A percentile compares a stretch with the other conserved stretches of the same genome.
Evolutionary conservation across 2,329 filamentous ascomycete genomes (phyloP).

Genomic region (Calonectria montana): DNA sequence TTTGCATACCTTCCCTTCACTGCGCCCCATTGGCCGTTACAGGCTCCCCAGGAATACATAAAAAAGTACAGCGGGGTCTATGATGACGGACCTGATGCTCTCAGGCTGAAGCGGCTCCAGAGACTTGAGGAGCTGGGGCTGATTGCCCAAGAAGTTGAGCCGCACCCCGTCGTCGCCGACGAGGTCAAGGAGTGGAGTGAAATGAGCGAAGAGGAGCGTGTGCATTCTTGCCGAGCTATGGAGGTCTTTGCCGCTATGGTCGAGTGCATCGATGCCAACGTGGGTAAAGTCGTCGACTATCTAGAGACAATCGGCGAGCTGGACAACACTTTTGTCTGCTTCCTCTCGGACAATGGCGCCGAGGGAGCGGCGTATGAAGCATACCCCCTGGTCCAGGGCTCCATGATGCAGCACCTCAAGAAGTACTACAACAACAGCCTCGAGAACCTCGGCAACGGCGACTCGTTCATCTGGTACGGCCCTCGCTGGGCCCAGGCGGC

Average conservation of each 20-base stretch:
- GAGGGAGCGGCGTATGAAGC: constrained; percentile 62
- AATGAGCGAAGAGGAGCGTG: constrained; percentile 54
- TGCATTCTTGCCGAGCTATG: constrained; percentile 62
- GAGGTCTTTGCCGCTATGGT: constrained; percentile 74
- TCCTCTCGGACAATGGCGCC: constrained; percentile 72
- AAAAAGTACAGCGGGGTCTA: constrained; percentile 69
- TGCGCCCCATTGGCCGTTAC: constrained; percentile 73
- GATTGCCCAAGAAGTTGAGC: constrained; percentile 59
- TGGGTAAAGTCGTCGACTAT: constrained; percentile 69
- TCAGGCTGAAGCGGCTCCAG: constrained; percentile 64
- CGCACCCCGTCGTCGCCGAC: constrained; percentile 55
- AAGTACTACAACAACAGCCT: constrained; percentile 33
- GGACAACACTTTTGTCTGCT: constrained; percentile 73
- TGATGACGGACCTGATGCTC: constrained; percentile 68
- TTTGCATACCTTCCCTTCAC: constrained; percentile 57
- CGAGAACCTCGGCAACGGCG: constrained; percentile 24
- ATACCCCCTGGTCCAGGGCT: constrained; percentile 20
- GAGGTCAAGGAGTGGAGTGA: constrained; percentile 56
- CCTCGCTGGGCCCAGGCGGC: constrained; percentile 45
- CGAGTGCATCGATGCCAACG: constrained; percentile 69
- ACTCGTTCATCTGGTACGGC: constrained; percentile 34
- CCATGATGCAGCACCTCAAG: constrained; percentile 20
- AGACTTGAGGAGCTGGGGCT: constrained; percentile 67
- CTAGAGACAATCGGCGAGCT: constrained; percentile 66
- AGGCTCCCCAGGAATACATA: constrained; percentile 66